Evolutionary conservation across 495 filamentous ascomycete genomes (phyloP).

Genomic region (Penicillium diatomitis): DNA sequence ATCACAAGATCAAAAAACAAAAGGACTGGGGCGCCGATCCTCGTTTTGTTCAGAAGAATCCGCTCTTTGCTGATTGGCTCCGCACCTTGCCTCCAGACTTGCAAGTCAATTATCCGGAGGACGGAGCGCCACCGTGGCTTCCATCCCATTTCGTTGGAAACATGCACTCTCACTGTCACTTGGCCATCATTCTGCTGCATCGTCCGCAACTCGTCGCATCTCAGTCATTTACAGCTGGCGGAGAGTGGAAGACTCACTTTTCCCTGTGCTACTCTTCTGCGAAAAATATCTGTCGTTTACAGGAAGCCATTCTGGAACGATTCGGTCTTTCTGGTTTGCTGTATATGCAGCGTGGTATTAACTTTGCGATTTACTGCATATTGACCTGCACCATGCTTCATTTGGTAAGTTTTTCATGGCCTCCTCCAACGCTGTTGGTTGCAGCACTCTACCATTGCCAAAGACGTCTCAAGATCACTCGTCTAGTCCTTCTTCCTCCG

Average conservation of each 20-base stretch:
- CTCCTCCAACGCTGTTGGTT: too few species aligned
- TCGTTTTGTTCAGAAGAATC: constrained; percentile 68
- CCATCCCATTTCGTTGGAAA: constrained; percentile 87
- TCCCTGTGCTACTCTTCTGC: constrained; percentile 77
- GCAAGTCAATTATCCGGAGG: constrained; percentile 65
- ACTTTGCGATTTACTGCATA: constrained; percentile 88
- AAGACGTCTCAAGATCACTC: background rate
- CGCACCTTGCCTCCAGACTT: constrained; percentile 70
- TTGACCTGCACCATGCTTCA: constrained; percentile 94
- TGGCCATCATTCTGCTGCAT: constrained; percentile 81
- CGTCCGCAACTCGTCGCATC: constrained; percentile 76
- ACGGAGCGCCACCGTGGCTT: constrained; percentile 77
- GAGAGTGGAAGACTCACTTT: constrained; percentile 84
- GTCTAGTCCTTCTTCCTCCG: too few species aligned
- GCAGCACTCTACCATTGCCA: background rate
- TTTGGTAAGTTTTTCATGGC: constrained; percentile 51
- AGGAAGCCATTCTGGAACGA: constrained; percentile 70
- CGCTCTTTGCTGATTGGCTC: constrained; percentile 65
- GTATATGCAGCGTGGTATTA: constrained; percentile 92
- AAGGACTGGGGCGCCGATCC: constrained; percentile 89
- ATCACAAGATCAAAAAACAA: constrained; percentile 68
- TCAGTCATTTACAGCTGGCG: constrained; percentile 61
- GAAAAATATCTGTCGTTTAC: constrained; percentile 80
- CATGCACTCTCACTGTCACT: constrained; percentile 85
- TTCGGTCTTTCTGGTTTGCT: constrained; percentile 76